phyloP scores from a whole-genome alignment of 768 basidiomycete species.

The Arthromyces matolae region DNA sequence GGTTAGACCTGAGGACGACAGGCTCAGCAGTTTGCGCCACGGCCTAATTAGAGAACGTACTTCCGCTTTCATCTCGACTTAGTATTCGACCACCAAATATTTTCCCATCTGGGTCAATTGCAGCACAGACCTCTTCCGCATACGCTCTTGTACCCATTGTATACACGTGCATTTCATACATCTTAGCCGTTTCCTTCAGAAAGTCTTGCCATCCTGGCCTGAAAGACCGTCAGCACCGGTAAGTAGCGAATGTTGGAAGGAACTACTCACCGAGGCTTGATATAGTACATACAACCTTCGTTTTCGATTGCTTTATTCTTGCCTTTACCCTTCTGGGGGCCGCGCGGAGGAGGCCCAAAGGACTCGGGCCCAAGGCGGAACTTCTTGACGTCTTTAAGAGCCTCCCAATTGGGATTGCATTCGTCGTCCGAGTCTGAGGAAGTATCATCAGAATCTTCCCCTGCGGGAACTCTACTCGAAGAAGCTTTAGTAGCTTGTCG shows the following conservation, averaged over 20 bases:
- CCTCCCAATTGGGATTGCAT: slow-evolving; percentile 91
- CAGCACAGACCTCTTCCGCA: slow-evolving; percentile 90
- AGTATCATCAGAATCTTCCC: slow-evolving; percentile 39
- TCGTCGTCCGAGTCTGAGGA: slow-evolving; percentile 46
- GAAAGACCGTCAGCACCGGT: slow-evolving; percentile 13
- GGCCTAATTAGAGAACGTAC: slow-evolving; percentile 44
- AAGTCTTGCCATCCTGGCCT: slow-evolving; percentile 86
- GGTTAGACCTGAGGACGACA: slow-evolving; percentile 66
- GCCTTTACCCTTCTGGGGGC: slow-evolving; percentile 43
- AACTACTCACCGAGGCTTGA: slow-evolving; percentile 85
- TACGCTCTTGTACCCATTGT: slow-evolving; percentile 99
- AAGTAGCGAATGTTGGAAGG: background rate
- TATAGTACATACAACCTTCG: slow-evolving; percentile 93
- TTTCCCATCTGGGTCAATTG: slow-evolving; percentile 85
- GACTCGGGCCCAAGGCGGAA: slow-evolving; percentile 87
- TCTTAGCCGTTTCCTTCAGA: slow-evolving; percentile 60
- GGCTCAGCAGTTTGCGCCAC: slow-evolving; percentile 8
- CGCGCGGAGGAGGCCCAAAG: slow-evolving; percentile 42
- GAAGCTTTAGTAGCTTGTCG: slow-evolving; percentile 44
- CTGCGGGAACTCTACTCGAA: slow-evolving; percentile 26
- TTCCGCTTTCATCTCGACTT: slow-evolving; percentile 94
- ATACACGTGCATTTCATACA: slow-evolving; percentile 99
- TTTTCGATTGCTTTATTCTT: slow-evolving; percentile 64
- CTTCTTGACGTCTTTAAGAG: slow-evolving; percentile 83
- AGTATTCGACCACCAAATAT: slow-evolving; percentile 86